These are phyloP conservation scores for Seminavis robusta DNA, from an alignment of 108 stramenopile genomes.

Conservation along the genomic window DNA sequence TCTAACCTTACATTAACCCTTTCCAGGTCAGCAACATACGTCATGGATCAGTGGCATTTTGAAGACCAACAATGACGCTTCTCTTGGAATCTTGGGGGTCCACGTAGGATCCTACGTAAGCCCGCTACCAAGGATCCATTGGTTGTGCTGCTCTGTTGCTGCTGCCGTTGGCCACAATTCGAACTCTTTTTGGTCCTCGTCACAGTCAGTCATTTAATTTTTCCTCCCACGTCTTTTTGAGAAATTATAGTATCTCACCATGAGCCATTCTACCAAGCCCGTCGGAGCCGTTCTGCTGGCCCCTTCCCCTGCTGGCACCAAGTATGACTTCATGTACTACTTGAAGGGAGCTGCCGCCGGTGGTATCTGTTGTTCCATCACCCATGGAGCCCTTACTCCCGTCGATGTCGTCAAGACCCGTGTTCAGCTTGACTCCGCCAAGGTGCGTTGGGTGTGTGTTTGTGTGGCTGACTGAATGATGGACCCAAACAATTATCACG, in stretches of 20 bases:
- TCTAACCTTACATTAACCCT: too few relatives aligned
- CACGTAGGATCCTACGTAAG: too few relatives aligned
- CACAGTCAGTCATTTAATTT: neutral
- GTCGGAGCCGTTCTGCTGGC: conserved; percentile 68
- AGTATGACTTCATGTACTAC: conserved; percentile 81
- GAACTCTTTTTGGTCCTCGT: neutral
- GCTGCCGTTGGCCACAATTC: too few relatives aligned
- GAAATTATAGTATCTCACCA: neutral
- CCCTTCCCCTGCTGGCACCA: conserved; percentile 55
- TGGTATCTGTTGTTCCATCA: conserved; percentile 97
- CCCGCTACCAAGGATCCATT: too few relatives aligned
- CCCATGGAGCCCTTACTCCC: conserved; percentile 94
- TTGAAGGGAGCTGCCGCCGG: conserved; percentile 88
- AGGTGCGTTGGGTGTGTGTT: conserved; percentile 41
- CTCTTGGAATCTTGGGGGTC: too few relatives aligned
- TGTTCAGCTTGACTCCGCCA: conserved; percentile 90
- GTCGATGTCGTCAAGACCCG: conserved; percentile 98
- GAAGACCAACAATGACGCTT: too few relatives aligned
- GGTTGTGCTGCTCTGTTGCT: too few relatives aligned
- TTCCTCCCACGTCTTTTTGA: neutral
- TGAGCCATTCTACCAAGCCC: neutral
- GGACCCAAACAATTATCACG: too few relatives aligned
- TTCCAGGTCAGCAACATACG: too few relatives aligned
- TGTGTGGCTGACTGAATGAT: too few relatives aligned
- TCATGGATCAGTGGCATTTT: too few relatives aligned